These are phyloP conservation scores for Pyrenochaeta sp. DNA, from an alignment of 2,329 filamentous ascomycete species.

Conservation along the genomic window DNA sequence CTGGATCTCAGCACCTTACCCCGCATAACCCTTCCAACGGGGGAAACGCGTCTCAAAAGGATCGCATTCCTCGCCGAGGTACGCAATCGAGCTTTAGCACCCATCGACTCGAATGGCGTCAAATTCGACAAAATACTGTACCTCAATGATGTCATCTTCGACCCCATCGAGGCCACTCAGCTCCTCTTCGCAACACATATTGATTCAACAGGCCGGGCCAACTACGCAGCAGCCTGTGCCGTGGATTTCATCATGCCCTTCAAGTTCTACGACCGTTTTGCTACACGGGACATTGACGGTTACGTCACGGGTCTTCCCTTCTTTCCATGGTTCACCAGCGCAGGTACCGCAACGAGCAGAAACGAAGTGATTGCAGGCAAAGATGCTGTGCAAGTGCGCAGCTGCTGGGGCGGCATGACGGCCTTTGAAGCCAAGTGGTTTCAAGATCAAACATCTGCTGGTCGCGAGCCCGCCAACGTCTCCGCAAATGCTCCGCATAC, in stretches of 20 bases:
- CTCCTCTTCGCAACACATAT: slow-evolving; percentile 71
- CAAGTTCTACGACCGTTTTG: slow-evolving; percentile 78
- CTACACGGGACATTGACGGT: slow-evolving; percentile 72
- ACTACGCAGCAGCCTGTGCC: slow-evolving; percentile 74
- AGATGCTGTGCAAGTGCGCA: slow-evolving; percentile 73
- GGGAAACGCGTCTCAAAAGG: slow-evolving; percentile 71
- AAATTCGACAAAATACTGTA: slow-evolving; percentile 68
- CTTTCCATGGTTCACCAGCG: slow-evolving; percentile 71
- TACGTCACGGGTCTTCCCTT: slow-evolving; percentile 69
- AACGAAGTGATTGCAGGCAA: slow-evolving; percentile 68
- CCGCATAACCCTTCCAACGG: slow-evolving; percentile 69
- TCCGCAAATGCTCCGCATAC: slow-evolving; percentile 29
- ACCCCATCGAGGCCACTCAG: slow-evolving; percentile 66
- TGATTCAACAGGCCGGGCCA: slow-evolving; percentile 58
- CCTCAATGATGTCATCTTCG: slow-evolving; percentile 73
- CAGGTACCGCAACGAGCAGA: slow-evolving; percentile 62
- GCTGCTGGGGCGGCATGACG: slow-evolving; percentile 82
- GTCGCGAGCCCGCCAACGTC: slow-evolving; percentile 4
- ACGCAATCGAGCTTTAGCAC: slow-evolving; percentile 73
- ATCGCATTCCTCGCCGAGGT: slow-evolving; percentile 77
- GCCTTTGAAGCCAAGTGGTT: slow-evolving; percentile 70
- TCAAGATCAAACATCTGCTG: slow-evolving; percentile 49
- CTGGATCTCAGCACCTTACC: slow-evolving; percentile 66
- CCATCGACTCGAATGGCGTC: slow-evolving; percentile 64
- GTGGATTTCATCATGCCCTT: slow-evolving; percentile 74